phyloP scores from a whole-genome alignment of 768 basidiomycete genomes.

The Multifurca ochricompacta region DNA sequence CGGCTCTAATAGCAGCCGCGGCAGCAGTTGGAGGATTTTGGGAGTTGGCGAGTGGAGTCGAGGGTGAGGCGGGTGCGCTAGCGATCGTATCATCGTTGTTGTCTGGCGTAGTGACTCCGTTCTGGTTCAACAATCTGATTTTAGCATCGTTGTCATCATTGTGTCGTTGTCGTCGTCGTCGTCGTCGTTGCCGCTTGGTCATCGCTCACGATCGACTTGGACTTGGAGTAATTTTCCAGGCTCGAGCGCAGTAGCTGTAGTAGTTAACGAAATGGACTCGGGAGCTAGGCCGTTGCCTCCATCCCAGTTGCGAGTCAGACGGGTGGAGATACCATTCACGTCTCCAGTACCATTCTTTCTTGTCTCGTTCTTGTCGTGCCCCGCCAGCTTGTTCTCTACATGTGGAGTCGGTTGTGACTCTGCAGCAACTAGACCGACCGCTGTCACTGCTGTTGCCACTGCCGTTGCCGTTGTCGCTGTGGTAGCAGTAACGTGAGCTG shows the following conservation, averaged over 20 bases:
- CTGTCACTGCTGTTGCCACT: background rate
- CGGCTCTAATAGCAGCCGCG: no score
- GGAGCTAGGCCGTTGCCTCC: no score
- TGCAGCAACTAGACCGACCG: background rate
- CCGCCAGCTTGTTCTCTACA: background rate
- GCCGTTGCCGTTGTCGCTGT: background rate
- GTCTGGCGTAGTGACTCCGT: no score
- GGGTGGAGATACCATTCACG: background rate
- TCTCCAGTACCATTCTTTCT: background rate
- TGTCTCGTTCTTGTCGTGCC: background rate
- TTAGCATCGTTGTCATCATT: no score
- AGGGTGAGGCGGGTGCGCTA: background rate
- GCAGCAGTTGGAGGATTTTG: constrained; percentile 2
- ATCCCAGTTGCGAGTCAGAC: no score
- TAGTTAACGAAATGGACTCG: no score
- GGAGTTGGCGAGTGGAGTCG: constrained; percentile 6
- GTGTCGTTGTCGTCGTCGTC: background rate
- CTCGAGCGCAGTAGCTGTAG: background rate
- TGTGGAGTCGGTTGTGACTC: no score
- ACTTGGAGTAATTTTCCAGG: background rate
- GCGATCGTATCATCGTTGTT: background rate
- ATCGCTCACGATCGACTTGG: background rate
- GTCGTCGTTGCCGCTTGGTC: background rate
- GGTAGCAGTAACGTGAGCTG: background rate
- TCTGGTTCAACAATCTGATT: no score